Base-by-base conservation (phyloP, 208 protist genomes). In the Trypanosoma conorhini region DNA sequence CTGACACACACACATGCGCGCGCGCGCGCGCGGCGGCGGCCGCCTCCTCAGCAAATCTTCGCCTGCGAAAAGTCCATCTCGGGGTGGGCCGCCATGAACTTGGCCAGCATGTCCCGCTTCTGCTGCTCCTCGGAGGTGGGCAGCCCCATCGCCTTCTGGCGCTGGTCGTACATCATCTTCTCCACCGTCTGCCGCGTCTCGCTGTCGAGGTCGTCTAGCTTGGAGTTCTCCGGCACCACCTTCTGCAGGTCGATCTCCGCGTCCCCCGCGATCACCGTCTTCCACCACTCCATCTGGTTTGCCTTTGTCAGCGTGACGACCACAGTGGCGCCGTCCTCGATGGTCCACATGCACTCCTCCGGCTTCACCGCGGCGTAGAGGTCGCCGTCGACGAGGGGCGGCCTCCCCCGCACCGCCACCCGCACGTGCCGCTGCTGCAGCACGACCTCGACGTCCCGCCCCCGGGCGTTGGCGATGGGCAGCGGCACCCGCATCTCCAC, bases 161-260 rank as follows among this genome's bases (percentile, higher is more conserved):
- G 80, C 84, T 98, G 96, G 77, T 98, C 94, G 78, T 93, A 98
- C 95, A 98, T 98, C 96, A 98, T 98, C 86, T 98, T 98, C 77
- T 98, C 94, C 54, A 98, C 96, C 33, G 91, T 96, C 80, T 96
- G 85, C n/a, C 94, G 85, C 19, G 96, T 97, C 56, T 98, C 96
- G 54, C 78, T 76, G 80, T 98, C 96, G 35, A 98, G 86, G 80
- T 98, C 94, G 68, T 94, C 88, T n/a, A 98, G 77, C 80, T 98
- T 98, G 35, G 90, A 97, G 79, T 96, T 98, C 83, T 98, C 93
- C 28, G 96, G 96, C 44, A 97, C 76, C 38, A 98, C 93, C 79
- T 98, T 98, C 72, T 95, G 91, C 51, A 97, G 79, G 59, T 98
- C 94, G 68, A 98, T 96, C 67, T 95, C 92, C 13, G 85, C 81